phyloP scores from a whole-genome alignment of 192 early-diverging fungal genomes.

The Haplosporangium gracile region DNA sequence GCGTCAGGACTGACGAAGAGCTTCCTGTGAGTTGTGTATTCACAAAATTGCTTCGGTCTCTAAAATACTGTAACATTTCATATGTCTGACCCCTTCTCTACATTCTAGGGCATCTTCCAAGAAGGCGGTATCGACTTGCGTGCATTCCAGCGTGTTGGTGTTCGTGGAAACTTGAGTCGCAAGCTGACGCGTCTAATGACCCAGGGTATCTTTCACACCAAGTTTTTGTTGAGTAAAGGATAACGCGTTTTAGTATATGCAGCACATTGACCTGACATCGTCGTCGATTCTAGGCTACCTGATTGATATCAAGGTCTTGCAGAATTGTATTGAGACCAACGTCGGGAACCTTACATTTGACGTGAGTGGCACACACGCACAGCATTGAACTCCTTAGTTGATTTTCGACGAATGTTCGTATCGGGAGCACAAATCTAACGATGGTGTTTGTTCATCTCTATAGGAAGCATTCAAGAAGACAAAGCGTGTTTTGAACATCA shows the following conservation, averaged over 20 bases:
- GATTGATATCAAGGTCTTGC: conserved; percentile 80
- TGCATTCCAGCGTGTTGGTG: conserved; percentile 72
- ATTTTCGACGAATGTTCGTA: too few relatives aligned
- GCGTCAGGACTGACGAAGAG: conserved; percentile 82
- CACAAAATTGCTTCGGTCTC: not conserved
- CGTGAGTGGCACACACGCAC: conserved; percentile 40
- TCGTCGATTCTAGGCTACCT: conserved; percentile 64
- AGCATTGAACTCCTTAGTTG: not conserved
- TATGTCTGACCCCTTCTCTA: not conserved
- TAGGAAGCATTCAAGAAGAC: conserved; percentile 79
- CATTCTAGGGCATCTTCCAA: conserved; percentile 30
- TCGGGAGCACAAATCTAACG: too few relatives aligned
- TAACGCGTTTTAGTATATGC: not conserved
- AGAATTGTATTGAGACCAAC: conserved; percentile 79
- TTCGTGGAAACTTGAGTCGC: conserved; percentile 68
- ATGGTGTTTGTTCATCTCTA: not conserved
- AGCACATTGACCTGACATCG: not conserved
- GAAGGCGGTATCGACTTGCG: conserved; percentile 72
- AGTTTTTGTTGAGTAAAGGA: not conserved
- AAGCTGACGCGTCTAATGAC: conserved; percentile 78
- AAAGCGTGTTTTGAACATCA: conserved; percentile 83
- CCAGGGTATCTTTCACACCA: conserved; percentile 58
- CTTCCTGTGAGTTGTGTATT: conserved; percentile 61
- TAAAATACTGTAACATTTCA: not conserved
- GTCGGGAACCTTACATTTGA: conserved; percentile 79